Base-by-base conservation (phyloP, 2,329 filamentous ascomycete genomes). In the Hypoxylon rubiginosum region DNA sequence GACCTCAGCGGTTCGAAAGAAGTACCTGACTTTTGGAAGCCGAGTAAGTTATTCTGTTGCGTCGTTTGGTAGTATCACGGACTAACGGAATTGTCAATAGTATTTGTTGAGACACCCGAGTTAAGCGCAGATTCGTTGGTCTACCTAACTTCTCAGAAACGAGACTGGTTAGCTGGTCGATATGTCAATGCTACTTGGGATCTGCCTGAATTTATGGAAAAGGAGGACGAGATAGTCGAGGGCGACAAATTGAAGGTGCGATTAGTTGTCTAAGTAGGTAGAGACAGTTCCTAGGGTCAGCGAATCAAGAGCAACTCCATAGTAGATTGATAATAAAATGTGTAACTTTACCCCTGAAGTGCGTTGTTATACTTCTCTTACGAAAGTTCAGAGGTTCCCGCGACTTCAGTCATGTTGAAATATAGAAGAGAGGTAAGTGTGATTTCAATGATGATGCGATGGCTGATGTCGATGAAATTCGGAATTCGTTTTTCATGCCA, bases 101-200 rank as follows among this genome's bases (percentile, higher is more conserved):
- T 72, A 45, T 73, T 75, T 51, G 54, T 66, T 28, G 74, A 77
- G 1, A 73, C 68, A 4, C 51, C 75, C 0, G 70, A 76, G 36
- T 66, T 77, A 28, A 69, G 69, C 41, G 76, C 55, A 15, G 76
- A 78, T 58, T 74, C 74, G 9, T 41, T 77, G 19, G 75, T 76
- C 6, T 78, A 76, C 49, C 43, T 78, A 43, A 74, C 74, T 7
- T 65, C 59, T 1, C 63, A 76, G 60, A 74, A 70, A 50, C 67
- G 75, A 45, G 71, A 74, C 6, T 78, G 77, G 77, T 69, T 78
- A 5, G 72, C 67, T 13, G 77, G 80, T 56, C 75, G 79, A 24
- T 81, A 82, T 67, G 71, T 81, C 26, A 79, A 77, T 54, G 76
- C 79, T 58, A 75, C 74, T 3, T 82, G 80, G 80, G 78, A 80